Conservation (phyloP, 73 alveolate genomes). For the Paramecium octaurelia region DNA sequence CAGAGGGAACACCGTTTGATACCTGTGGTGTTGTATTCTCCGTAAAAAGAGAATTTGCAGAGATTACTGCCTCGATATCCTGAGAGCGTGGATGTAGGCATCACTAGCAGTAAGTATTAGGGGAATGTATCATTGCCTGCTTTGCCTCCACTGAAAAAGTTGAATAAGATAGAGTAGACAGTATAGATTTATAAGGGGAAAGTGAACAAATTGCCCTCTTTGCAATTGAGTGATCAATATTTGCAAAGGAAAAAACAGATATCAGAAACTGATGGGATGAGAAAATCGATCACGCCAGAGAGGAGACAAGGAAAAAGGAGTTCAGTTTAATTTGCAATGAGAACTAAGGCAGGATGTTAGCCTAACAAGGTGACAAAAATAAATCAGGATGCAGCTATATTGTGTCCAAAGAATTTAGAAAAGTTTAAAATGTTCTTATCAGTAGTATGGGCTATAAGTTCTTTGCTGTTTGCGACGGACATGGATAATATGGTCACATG, state of each 20-base stretch:
- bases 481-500: constrained; percentile 93
- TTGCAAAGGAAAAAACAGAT: not conserved
- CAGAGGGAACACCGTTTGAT: not conserved
- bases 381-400: constrained; percentile 21
- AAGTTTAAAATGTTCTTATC: not conserved
- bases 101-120: not conserved
- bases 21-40: not conserved
- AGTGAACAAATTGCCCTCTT: not conserved
- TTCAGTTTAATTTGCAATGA: not conserved
- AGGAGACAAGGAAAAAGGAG: not conserved
- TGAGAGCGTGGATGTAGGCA: not conserved
- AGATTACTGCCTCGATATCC: not conserved
- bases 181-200: not conserved
- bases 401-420: constrained; percentile 48
- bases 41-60: not conserved
- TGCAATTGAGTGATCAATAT: not conserved
- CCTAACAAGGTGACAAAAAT: constrained; percentile 6
- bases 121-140: not conserved
- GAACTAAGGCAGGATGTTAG: constrained; percentile 48
- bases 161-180: constrained; percentile 1
- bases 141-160: not conserved
- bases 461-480: constrained; percentile 97
- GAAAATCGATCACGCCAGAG: constrained; percentile 50
- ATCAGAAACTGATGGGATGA: not conserved
- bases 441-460: constrained; percentile 21